Conservation (phyloP, 345 rosid species). For the Populus simonii region DNA sequence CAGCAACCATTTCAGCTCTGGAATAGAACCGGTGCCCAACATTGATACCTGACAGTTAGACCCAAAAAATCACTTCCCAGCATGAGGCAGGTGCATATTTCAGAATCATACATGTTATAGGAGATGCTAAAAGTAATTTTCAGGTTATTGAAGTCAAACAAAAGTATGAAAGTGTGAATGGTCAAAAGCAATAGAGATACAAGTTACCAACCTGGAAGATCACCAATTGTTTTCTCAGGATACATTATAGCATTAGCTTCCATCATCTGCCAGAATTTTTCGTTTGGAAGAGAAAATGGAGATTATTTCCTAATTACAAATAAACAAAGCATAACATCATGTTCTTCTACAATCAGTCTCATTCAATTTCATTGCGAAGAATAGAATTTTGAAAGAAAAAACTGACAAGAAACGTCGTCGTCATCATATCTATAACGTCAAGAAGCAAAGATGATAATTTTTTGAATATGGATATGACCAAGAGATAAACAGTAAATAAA, state of each 20-base stretch:
- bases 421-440: neutral
- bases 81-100: neutral
- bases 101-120: neutral
- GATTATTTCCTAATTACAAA: neutral
- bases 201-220: conserved; percentile 63
- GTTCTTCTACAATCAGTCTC: neutral
- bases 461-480: neutral
- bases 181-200: neutral
- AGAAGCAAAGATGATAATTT: neutral
- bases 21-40: conserved; percentile 91
- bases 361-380: neutral
- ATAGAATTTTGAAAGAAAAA: neutral
- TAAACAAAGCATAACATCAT: neutral
- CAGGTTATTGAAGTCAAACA: neutral
- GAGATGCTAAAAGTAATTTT: neutral
- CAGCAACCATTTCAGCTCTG: conserved; percentile 86
- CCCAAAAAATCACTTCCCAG: neutral
- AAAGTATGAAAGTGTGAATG: neutral
- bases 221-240: conserved; percentile 61
- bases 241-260: conserved; percentile 41
- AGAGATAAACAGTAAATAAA: neutral
- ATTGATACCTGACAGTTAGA: conserved; percentile 54
- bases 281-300: neutral
- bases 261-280: conserved; percentile 48
- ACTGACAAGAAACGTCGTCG: neutral